phyloP scores from a whole-genome alignment of 768 basidiomycete genomes.

The Hygrophoropsis aurantiaca region DNA sequence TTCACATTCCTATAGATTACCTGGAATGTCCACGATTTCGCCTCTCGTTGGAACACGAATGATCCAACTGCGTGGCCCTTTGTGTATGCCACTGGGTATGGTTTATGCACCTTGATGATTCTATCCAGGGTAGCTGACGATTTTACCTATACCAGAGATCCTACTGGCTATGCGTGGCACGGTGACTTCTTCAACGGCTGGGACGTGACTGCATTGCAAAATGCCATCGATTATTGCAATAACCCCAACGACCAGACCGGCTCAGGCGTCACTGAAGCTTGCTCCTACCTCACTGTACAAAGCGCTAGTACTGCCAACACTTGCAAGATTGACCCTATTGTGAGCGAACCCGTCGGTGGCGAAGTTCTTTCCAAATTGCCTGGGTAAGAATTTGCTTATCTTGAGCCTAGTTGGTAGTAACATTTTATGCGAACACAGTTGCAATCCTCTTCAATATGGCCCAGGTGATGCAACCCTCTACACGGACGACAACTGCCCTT shows the following conservation, averaged over 20 bases:
- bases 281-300: slow-evolving; percentile 37
- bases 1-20: slow-evolving; percentile 26
- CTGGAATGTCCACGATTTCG: slow-evolving; percentile 37
- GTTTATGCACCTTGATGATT: neutral
- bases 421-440: no score
- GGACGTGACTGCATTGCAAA: slow-evolving; percentile 45
- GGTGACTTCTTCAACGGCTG: slow-evolving; percentile 53
- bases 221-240: slow-evolving; percentile 46
- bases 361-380: slow-evolving; percentile 11
- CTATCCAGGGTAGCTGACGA: neutral
- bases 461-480: slow-evolving; percentile 38
- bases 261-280: slow-evolving; percentile 37
- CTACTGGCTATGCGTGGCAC: slow-evolving; percentile 50
- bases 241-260: slow-evolving; percentile 38
- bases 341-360: slow-evolving; percentile 18
- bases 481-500: slow-evolving; percentile 27
- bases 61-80: slow-evolving; percentile 37
- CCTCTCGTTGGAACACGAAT: slow-evolving; percentile 33
- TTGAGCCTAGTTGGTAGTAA: no score
- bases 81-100: slow-evolving; percentile 45
- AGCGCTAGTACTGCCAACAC: slow-evolving; percentile 21
- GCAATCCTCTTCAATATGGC: slow-evolving; percentile 40
- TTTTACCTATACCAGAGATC: slow-evolving; percentile 36
- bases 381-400: slow-evolving; percentile 7
- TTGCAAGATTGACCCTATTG: slow-evolving; percentile 33